Percentiles rank a stretch among this genome's conserved stretches.
Evolutionary conservation across 1,139 yeast genomes (phyloP).

Genomic region (Yamadazyma taylorii): DNA sequence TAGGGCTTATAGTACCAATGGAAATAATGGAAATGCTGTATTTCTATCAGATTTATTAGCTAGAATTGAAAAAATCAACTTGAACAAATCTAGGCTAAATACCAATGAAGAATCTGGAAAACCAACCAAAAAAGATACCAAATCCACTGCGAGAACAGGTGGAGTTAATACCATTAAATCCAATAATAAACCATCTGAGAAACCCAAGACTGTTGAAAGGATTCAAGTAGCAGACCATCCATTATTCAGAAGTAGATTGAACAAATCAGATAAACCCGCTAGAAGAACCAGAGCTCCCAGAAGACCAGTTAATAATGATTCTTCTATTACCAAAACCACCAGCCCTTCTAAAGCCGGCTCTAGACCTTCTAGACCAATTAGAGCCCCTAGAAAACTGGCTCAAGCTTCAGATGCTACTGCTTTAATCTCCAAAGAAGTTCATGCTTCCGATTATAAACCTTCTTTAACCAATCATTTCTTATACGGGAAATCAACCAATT

Average conservation of each 20-base stretch:
- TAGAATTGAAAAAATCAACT: conserved; percentile 17
- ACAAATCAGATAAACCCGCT: conserved; percentile 6
- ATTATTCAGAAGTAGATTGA: conserved; percentile 14
- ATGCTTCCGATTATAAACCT: conserved; percentile 11
- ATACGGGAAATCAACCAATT: conserved; percentile 39
- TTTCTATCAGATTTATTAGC: conserved; percentile 17
- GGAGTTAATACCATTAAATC: not conserved
- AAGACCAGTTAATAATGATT: not conserved
- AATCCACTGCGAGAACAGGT: not conserved
- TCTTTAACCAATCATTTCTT: conserved; percentile 29
- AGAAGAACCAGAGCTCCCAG: conserved; percentile 4
- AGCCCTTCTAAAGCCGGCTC: not conserved
- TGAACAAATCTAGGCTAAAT: conserved; percentile 9
- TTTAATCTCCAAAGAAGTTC: conserved; percentile 11
- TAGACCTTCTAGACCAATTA: conserved; percentile 1
- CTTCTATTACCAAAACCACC: not conserved
- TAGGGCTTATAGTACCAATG: conserved; percentile 10
- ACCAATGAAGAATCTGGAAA: not conserved
- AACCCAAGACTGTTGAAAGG: conserved; percentile 6
- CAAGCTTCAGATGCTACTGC: conserved; percentile 7
- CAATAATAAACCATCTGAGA: too few relatives aligned
- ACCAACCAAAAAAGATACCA: not conserved
- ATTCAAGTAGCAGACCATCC: conserved; percentile 24
- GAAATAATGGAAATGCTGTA: conserved; percentile 8
- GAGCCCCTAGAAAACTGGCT: conserved; percentile 4